Percentiles rank a stretch among this genome's conserved stretches.
Evolutionary conservation across 208 protist species (phyloP).

Genomic region (Leishmania lainsoni): DNA sequence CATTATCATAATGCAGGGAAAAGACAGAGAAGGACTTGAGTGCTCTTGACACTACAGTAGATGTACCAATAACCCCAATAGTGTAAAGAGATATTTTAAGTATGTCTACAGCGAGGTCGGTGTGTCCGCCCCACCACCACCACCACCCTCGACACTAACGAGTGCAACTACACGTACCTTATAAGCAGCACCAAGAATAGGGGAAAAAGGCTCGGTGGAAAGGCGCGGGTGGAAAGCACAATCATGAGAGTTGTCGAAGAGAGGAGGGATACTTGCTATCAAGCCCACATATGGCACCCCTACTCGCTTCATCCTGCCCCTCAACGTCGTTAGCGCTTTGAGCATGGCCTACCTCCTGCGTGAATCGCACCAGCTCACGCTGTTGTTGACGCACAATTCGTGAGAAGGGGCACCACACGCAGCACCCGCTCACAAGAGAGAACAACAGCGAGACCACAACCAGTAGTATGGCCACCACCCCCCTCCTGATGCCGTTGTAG

Average conservation of each 20-base stretch:
- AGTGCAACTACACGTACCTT: neutral
- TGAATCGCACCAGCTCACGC: slow-evolving; percentile 27
- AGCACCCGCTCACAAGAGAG: slow-evolving; percentile 28
- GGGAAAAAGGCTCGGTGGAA: neutral
- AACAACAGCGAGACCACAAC: slow-evolving; percentile 31
- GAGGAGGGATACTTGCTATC: neutral
- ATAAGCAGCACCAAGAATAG: neutral
- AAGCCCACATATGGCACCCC: neutral
- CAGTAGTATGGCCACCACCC: slow-evolving; percentile 19
- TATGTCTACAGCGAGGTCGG: neutral
- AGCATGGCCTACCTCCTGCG: slow-evolving; percentile 16
- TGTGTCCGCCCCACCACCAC: neutral
- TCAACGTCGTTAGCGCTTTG: neutral
- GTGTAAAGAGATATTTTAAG: slow-evolving; percentile 19
- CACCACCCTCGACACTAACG: neutral
- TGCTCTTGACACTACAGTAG: neutral
- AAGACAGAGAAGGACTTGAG: neutral
- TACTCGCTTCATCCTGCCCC: neutral
- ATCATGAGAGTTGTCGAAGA: slow-evolving; percentile 1
- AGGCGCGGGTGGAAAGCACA: neutral
- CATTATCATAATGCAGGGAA: neutral
- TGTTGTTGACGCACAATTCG: slow-evolving; percentile 33
- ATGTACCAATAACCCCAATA: neutral
- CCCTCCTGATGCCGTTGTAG: slow-evolving; percentile 11
- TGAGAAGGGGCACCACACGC: slow-evolving; percentile 37